These are phyloP conservation scores for Ananas comosus DNA, from an alignment of 176 grass and related monocot genomes.

Conservation along the genomic window DNA sequence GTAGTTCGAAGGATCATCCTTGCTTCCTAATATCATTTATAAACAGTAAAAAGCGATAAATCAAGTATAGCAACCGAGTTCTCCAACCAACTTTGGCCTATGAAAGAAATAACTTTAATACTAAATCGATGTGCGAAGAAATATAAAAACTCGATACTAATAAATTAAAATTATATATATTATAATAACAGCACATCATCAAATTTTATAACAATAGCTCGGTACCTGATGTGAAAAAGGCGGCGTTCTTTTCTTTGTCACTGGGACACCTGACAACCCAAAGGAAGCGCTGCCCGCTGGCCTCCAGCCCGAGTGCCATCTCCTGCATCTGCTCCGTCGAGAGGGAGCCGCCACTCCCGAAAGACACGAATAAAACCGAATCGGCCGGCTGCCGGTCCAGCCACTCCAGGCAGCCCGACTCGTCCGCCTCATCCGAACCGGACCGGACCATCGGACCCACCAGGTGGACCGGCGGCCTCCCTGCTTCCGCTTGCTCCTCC, in stretches of 20 bases:
- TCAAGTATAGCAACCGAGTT: too few relatives aligned
- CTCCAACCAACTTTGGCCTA: too few relatives aligned
- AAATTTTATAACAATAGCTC: too few relatives aligned
- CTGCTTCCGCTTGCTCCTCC: neutral
- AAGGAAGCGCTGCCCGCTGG: conserved; percentile 48
- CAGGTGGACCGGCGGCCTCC: conserved; percentile 28
- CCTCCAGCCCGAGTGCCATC: conserved; percentile 51
- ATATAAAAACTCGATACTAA: too few relatives aligned
- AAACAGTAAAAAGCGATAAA: too few relatives aligned
- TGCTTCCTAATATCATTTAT: neutral
- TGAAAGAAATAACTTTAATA: too few relatives aligned
- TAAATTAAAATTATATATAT: too few relatives aligned
- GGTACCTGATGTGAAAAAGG: conserved; percentile 8
- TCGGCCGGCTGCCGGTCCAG: conserved; percentile 48
- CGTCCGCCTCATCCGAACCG: neutral
- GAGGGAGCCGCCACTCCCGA: conserved; percentile 61
- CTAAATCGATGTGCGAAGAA: too few relatives aligned
- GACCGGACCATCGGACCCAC: conserved; percentile 35
- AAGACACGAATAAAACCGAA: conserved; percentile 55
- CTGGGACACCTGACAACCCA: conserved; percentile 46
- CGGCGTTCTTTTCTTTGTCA: conserved; percentile 16
- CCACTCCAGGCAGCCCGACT: conserved; percentile 41
- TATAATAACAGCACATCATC: too few relatives aligned
- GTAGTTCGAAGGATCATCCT: conserved; percentile 28
- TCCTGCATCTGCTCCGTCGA: conserved; percentile 30